Evolutionary conservation across 805 yeast species (phyloP), one percentile per base, ranked within the genome.

Genomic region (Komagataella pastoris): DNA sequence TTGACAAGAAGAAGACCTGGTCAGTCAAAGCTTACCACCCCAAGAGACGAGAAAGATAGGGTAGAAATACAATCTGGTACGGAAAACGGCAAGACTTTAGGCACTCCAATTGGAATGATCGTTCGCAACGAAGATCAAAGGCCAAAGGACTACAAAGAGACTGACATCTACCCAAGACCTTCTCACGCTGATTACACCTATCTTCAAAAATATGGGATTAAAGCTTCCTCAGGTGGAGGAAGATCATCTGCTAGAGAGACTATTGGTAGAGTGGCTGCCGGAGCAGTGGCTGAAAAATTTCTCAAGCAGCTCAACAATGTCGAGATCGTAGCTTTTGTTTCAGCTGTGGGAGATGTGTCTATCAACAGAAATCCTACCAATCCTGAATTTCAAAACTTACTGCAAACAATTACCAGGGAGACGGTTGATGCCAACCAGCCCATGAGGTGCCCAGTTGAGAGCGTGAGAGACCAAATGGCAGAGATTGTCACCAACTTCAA

Each of bases 211-310:
- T 93, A 93, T 70, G 96, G 97, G 47, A 76, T 82, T 59, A 93
- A 93, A 71, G 95, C 97, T 3, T 80, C 95, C 4, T 84, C 95
- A 44, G 99, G 99, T 50, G 99, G 99, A 63, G 99, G 99, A 56
- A 81, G 99, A 65, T 85, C 97, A 10, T 81, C 91, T 47, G 99
- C 99, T 7, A 81, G 99, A 68, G 99, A 93, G 71, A 93, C 99
- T 47, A 93, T 93, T 61, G 99, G 99, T 53, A 81, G 99, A 68
- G 99, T 93, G 51, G 98, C 98, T 49, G 98, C 97, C 7, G 97
- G 97, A 63, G 98, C 97, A 50, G 82, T 93, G 67, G 99, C 99
- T 49, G 99, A 93, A 68, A 91, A 90, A 70, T 83, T 88, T 57
- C 76, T 93, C 62, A 64, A 70, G 49, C 81, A 84, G 59, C 85